Conservation (phyloP, 345 rosid genomes). For the Odontarrhena argentea region DNA sequence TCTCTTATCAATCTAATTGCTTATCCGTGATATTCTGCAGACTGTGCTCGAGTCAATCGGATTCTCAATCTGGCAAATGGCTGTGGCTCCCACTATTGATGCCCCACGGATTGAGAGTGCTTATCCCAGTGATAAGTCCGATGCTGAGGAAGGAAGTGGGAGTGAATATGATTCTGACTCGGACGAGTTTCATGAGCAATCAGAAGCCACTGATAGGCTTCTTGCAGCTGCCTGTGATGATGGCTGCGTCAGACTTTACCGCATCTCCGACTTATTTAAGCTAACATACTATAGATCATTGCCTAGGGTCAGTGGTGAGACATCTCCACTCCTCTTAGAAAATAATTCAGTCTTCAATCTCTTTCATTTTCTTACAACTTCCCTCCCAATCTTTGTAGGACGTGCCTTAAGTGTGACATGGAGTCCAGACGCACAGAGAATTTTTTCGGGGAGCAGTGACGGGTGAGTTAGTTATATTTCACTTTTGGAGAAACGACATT, state of each 20-base stretch:
- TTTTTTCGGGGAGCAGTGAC: constrained; percentile 88
- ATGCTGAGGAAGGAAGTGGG: constrained; percentile 48
- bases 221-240: constrained; percentile 85
- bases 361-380: constrained; percentile 19
- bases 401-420: constrained; percentile 78
- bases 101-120: constrained; percentile 53
- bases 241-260: constrained; percentile 76
- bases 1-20: background rate
- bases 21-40: constrained; percentile 44
- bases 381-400: constrained; percentile 47
- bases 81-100: constrained; percentile 52
- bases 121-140: constrained; percentile 39
- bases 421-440: constrained; percentile 60
- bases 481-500: background rate
- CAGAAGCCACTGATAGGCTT: constrained; percentile 44
- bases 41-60: constrained; percentile 74
- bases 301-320: constrained; percentile 98
- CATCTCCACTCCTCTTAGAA: constrained; percentile 33
- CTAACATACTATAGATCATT: constrained; percentile 65
- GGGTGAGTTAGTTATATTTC: constrained; percentile 60
- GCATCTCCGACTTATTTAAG: constrained; percentile 54
- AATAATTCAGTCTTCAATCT: background rate
- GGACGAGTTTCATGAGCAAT: constrained; percentile 45
- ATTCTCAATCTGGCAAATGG: constrained; percentile 92
- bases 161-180: constrained; percentile 60